Evolutionary conservation across 2,329 filamentous ascomycete genomes (phyloP), one percentile per base, ranked within the genome.

Genomic region (Hypoxylon sp.): DNA sequence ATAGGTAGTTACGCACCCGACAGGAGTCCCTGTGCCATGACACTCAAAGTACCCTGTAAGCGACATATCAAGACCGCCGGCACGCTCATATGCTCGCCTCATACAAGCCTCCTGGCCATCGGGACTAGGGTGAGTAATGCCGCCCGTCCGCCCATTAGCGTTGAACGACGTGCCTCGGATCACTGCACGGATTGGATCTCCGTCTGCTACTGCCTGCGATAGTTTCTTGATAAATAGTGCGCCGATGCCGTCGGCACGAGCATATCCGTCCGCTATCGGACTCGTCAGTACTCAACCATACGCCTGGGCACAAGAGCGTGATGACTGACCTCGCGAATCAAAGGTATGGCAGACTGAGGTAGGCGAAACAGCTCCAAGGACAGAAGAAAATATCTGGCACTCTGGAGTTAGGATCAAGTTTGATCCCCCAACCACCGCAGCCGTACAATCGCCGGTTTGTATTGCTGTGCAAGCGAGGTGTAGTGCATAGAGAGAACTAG

Each of bases 381-480:
- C 79, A 2, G 73, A 72, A 1, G 77, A 76, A 30, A 71, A 73
- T 58, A 79, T 73, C 11, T 77, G 73, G 30, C 74, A 62, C 40
- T 79, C 74, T 3, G 70, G 75, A 0, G 73, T 76, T 2, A 79
- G 55, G 14, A 82, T 78, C 6, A 82, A 53, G 69, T 82, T 82
- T n/a, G 69, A 71, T n/a, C 80, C 80, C 2, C 71, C 80, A 1
- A 80, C 78, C 5, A 82, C 71, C n/a, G 79, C 80, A 1, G 70
- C 69, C 6, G 76, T 72, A 14, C 75, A 78, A 35, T 82, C 80
- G 1, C 75, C 64, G 4, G 49, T 60, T 3, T 69, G 72, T 13
- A 79, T 55, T 7, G 75, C 73, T 17, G 73, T 57, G 33, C 73
- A 75, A 2, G 77, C 78, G n/a, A 73, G 74, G 42, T 79, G 74